Base-by-base conservation (phyloP, 2,329 filamentous ascomycete species). In the Penicillium rolfsii region DNA sequence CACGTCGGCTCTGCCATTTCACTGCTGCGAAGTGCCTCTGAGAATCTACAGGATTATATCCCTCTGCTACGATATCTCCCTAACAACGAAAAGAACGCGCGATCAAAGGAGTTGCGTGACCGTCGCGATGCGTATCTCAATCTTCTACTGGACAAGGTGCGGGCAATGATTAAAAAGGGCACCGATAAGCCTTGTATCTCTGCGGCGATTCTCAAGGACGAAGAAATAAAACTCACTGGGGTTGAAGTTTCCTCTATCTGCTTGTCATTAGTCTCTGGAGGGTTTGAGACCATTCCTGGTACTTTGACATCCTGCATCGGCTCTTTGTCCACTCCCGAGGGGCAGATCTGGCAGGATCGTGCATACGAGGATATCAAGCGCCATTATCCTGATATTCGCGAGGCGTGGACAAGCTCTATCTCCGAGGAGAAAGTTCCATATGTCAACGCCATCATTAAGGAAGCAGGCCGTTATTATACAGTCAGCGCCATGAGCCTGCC, bases 1-100 rank as follows among this genome's bases (percentile, higher is more conserved):
- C 80, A 87, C 53, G 89, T 92, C 1, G 90, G 91, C 69, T 83
- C 88, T 6, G 86, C 85, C 12, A 86, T 93, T 36, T 88, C 86
- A 30, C 87, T 89, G 58, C 86, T 91, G 60, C 80, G 90, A 28
- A 88, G 84, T 14, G 91, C 89, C 0, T 89, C 87, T 58, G 89
- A 91, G 70, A 93, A 93, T 70, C 88, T 88, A 81, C 88, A 90
- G 66, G 90, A 93, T 69, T 92, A 93, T 63, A 84, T 93, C 3
- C 89, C 90, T 0, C 68, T 91, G 0, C 72, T 93, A 62, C 82
- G 90, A 14, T 75, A 90, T 1, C 54, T 73, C 9, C 83, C 84
- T 62, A 82, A 84, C 2, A 84, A 81, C 16, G 81, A 84, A 60
- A 76, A 76, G 57, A 90, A 83, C 62, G 78, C 80, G 0, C 81